These are phyloP conservation scores for Cyberlindnera americana DNA, from an alignment of 805 yeast species.

Conservation along the genomic window DNA sequence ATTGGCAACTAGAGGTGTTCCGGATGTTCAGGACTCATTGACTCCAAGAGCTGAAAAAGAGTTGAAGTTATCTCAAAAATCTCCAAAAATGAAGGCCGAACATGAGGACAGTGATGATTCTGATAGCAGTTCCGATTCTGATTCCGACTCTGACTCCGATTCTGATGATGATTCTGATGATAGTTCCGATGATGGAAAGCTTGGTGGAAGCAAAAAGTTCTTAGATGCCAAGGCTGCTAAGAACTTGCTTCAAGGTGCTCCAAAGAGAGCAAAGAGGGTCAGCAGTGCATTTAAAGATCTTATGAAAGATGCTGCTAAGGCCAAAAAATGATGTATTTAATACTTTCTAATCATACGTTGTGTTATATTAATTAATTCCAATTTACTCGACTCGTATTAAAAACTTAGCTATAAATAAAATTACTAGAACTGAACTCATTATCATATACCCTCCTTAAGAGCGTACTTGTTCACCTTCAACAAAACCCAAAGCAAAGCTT, in stretches of 20 bases:
- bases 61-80: slow-evolving; percentile 1
- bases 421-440: too few species aligned
- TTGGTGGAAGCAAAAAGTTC: slow-evolving; percentile 32
- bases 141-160: slow-evolving; percentile 28
- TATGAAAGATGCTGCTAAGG: slow-evolving; percentile 39
- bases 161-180: slow-evolving; percentile 28
- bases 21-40: slow-evolving; percentile 55
- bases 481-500: slow-evolving; percentile 77
- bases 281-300: slow-evolving; percentile 48
- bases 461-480: slow-evolving; percentile 56
- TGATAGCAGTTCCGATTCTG: slow-evolving; percentile 24
- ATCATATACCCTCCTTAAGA: too few species aligned
- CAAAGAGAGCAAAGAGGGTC: slow-evolving; percentile 22
- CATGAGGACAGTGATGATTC: slow-evolving; percentile 20
- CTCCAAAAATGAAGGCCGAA: slow-evolving; percentile 2
- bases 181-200: slow-evolving; percentile 22
- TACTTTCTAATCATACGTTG: background rate
- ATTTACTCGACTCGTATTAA: background rate
- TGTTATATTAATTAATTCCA: slow-evolving; percentile 4
- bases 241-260: slow-evolving; percentile 34
- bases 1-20: slow-evolving; percentile 60
- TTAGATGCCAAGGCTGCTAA: slow-evolving; percentile 44
- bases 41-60: slow-evolving; percentile 24
- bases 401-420: background rate
- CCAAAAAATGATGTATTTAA: slow-evolving; percentile 4